Evolutionary conservation across 2,329 filamentous ascomycete genomes (phyloP).

Genomic region (Pochonia chlamydosporia): DNA sequence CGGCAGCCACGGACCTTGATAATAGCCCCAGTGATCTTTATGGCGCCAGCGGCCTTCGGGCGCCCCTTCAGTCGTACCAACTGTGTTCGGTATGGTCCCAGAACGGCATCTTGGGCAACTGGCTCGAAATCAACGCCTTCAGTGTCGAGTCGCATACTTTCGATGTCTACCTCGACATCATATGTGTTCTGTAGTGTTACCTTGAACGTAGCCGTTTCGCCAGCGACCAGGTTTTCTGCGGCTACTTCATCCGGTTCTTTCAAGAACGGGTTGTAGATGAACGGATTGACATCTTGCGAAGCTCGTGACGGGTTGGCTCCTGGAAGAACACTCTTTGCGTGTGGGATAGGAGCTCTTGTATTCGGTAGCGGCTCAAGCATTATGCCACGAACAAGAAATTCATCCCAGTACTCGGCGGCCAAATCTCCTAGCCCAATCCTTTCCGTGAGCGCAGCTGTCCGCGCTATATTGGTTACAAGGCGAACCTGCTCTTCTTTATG

Average conservation of each 20-base stretch:
- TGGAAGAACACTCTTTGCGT: constrained; percentile 50
- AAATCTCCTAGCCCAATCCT: constrained; percentile 66
- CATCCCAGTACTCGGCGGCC: constrained; percentile 91
- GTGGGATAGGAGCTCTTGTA: constrained; percentile 59
- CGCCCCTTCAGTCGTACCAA: constrained; percentile 66
- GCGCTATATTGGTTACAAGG: constrained; percentile 77
- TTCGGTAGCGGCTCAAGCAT: constrained; percentile 59
- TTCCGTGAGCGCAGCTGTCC: constrained; percentile 72
- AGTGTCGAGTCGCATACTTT: constrained; percentile 69
- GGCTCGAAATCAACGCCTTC: constrained; percentile 70
- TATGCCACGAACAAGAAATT: constrained; percentile 79
- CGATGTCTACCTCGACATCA: constrained; percentile 86
- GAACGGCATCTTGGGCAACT: constrained; percentile 54
- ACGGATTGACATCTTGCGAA: constrained; percentile 68
- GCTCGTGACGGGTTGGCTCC: constrained; percentile 43
- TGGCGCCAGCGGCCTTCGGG: constrained; percentile 58
- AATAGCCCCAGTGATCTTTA: constrained; percentile 72
- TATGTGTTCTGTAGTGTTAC: constrained; percentile 91
- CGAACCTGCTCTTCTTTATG: constrained; percentile 77
- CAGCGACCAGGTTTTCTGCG: constrained; percentile 68
- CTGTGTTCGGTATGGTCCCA: constrained; percentile 81
- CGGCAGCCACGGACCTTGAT: constrained; percentile 78
- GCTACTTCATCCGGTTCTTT: constrained; percentile 57
- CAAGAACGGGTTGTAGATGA: constrained; percentile 91
- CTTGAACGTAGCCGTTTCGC: constrained; percentile 70